Evolutionary conservation across 2,329 filamentous ascomycete species (phyloP).

Genomic region (Davidsoniella neocaledoniae): DNA sequence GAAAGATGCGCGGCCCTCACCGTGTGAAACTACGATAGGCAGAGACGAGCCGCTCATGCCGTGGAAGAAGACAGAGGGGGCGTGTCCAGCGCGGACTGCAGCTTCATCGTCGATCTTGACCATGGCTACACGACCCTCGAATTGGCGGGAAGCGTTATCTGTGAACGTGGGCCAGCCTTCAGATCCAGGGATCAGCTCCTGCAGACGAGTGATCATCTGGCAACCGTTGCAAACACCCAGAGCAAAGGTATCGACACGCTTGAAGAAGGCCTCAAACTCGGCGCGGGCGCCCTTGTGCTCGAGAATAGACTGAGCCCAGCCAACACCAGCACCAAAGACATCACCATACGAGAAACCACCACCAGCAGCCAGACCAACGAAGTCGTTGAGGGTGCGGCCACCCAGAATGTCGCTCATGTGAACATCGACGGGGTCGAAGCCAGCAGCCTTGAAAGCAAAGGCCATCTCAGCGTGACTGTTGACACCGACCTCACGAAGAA

Average conservation of each 20-base stretch:
- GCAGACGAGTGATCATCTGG: conserved; percentile 71
- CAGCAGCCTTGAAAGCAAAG: conserved; percentile 80
- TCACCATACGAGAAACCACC: conserved; percentile 90
- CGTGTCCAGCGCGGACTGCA: conserved; percentile 17
- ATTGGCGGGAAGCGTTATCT: conserved; percentile 70
- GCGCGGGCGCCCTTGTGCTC: conserved; percentile 60
- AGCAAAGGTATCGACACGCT: conserved; percentile 73
- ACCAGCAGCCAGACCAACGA: conserved; percentile 81
- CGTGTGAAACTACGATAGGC: conserved; percentile 79
- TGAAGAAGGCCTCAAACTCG: conserved; percentile 76
- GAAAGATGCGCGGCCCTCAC: conserved; percentile 72
- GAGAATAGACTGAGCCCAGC: conserved; percentile 88
- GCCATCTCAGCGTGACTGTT: conserved; percentile 98
- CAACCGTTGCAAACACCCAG: conserved; percentile 96
- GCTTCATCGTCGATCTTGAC: conserved; percentile 40
- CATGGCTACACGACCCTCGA: conserved; percentile 79
- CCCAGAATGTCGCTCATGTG: conserved; percentile 90
- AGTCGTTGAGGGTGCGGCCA: conserved; percentile 63
- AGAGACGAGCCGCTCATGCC: conserved; percentile 71
- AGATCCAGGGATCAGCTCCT: conserved; percentile 73
- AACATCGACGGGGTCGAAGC: conserved; percentile 81
- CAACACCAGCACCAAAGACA: conserved; percentile 73
- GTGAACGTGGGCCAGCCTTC: conserved; percentile 74
- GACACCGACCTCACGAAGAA: conserved; percentile 86
- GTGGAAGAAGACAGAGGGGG: conserved; percentile 69